Base-by-base conservation (phyloP, 495 filamentous ascomycete species). In the Daldinia concentrica region DNA sequence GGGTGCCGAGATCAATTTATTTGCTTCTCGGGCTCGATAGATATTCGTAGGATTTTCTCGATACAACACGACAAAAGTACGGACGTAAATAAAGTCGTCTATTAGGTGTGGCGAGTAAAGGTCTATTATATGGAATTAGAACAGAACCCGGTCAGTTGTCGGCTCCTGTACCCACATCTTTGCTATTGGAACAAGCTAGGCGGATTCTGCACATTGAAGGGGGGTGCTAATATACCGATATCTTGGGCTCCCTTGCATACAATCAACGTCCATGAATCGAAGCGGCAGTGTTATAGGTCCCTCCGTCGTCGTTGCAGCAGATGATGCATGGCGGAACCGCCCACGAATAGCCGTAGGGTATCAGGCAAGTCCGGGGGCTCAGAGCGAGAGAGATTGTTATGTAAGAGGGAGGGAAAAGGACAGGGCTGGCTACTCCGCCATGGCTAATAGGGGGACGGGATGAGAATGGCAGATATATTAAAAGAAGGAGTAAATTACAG, bases 161-260 rank as follows among this genome's bases (percentile, higher is more conserved):
- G 62, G 58, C 57, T 29, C 63, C 65, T 65, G 65, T 19, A 66
- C 30, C 41, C 65, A 73, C 62, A 66, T 48, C 26, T 63, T 48
- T 12, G 24, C 58, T 56, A 62, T 61, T 62, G 39, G 56, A 39
- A 68, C 48, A 51, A 52, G 45, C 69, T 50, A 39, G 60, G 37
- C 15, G 55, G 58, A 54, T 58, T 69, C 66, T 58, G 63, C 30
- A 68, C 4, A 56, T 68, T 56, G 58, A 62, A 58, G 66, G 55
- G 70, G 61, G 41, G 66, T 60, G 64, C 48, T 71, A 64, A 64
- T 65, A 65, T 64, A 73, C 65, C 65, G 51, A 66, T 66, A 48
- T 62, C 62, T 65, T 69, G 66, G 71, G 32, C 41, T 69, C 71
- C 71, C 71, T 73, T 73, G 66, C 71, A 65, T 64, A 61, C 66